These are phyloP conservation scores for Cordyceps militaris DNA, from an alignment of 2,329 filamentous ascomycete species.

Conservation along the genomic window DNA sequence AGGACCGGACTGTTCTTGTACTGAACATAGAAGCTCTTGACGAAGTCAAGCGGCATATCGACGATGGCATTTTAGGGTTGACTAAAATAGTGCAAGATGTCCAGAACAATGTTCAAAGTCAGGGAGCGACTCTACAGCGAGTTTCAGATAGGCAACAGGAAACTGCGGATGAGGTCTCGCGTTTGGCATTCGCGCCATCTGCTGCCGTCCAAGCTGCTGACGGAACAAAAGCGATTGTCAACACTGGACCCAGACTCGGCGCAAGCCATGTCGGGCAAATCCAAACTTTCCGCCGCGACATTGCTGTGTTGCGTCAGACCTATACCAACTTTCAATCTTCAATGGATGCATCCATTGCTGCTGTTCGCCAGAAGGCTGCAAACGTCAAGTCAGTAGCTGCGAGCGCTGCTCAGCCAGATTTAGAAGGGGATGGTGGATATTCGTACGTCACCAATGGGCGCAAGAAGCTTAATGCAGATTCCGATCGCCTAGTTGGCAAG, in stretches of 20 bases:
- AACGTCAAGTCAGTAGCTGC: conserved; percentile 70
- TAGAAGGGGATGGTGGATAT: conserved; percentile 73
- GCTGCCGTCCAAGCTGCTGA: conserved; percentile 35
- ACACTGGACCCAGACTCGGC: conserved; percentile 38
- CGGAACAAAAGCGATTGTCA: conserved; percentile 29
- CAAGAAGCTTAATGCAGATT: conserved; percentile 78
- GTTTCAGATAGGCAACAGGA: conserved; percentile 90
- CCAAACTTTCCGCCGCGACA: conserved; percentile 74
- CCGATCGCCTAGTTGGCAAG: conserved; percentile 80
- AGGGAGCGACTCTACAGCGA: conserved; percentile 71
- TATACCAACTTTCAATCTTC: conserved; percentile 88
- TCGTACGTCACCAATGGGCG: conserved; percentile 80
- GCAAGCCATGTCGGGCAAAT: conserved; percentile 67
- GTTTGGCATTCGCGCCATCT: conserved; percentile 42
- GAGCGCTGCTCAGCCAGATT: conserved; percentile 62
- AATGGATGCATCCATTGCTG: conserved; percentile 78
- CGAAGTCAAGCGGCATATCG: conserved; percentile 93
- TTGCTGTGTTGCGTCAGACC: conserved; percentile 86
- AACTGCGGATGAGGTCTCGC: conserved; percentile 76
- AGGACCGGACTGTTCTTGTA: conserved; percentile 90
- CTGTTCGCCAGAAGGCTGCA: conserved; percentile 72
- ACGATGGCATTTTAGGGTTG: conserved; percentile 78
- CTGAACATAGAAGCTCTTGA: conserved; percentile 89
- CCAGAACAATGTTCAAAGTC: conserved; percentile 74
- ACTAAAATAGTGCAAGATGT: conserved; percentile 80